Base-by-base conservation (phyloP, 1,284 basidiomycete species). In the Anthracocystis walkeri region DNA sequence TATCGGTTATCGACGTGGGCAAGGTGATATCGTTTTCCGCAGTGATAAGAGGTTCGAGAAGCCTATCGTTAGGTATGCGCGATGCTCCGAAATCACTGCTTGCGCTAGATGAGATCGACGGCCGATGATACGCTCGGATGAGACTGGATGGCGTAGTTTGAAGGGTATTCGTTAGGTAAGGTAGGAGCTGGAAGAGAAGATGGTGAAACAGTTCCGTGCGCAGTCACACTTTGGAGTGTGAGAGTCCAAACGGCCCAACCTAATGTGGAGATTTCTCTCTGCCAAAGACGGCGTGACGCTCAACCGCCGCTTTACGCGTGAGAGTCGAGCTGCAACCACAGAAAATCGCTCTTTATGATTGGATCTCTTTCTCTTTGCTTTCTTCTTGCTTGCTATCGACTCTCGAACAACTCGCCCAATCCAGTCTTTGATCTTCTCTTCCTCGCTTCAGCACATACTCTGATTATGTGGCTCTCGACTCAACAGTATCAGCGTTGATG, bases 221-320 rank as follows among this genome's bases (percentile, higher is more conserved):
- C 21, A 52, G 23, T 25, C n/a, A 23, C 49, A 11, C 33, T 20
- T 7, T 49, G 1, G 48, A 49, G 48, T 21, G 48, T 49, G 48
- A 48, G 27, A 48, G 23, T n/a, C 45, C 21, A 2, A 16, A 31
- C 27, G 14, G 10, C 27, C 48, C 48, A 49, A 33, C 25, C 27
- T 18, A 20, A 58, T 58, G 56, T 58, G 56, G 56, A 58, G 56
- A 58, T 18, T 46, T 57, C 33, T 14, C 25, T 46, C 14, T 25
- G 23, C 11, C 23, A 46, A 46, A 7, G 41, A 10, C 29, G 12
- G 40, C 51, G 38, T 42, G 20, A 27, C 45, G 56, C 44, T 57
- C 40, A 45, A 44, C 50, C 58, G 50, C 58, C 33, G 58, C 8
- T 53, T 60, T 25, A 44, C 50, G 58, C 58, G 58, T 45, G 38